A percentile compares a stretch with the other conserved stretches of the same genome.
Conservation (phyloP, 768 basidiomycete genomes). For the Leccinum subtestaceum region DNA sequence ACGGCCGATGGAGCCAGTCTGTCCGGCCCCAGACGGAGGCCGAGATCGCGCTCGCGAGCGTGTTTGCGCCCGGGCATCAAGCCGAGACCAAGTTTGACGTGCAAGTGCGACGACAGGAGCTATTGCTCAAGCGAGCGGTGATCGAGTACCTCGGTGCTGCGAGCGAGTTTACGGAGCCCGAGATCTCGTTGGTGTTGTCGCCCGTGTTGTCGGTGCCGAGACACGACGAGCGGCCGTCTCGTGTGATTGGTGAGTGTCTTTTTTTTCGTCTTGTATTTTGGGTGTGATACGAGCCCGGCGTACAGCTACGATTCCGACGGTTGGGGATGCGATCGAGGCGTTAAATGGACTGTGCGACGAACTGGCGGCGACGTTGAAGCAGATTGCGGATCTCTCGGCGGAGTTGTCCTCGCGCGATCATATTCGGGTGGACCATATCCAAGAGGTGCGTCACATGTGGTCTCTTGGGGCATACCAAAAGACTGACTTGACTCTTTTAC, state of each 20-base stretch:
- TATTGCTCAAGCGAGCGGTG: slow-evolving; percentile 57
- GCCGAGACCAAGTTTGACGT: slow-evolving; percentile 59
- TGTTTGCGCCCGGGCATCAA: slow-evolving; percentile 53
- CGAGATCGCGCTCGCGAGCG: slow-evolving; percentile 56
- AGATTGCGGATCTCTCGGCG: slow-evolving; percentile 63
- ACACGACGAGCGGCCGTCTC: slow-evolving; percentile 54
- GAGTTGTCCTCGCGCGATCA: slow-evolving; percentile 74
- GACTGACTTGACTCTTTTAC: neutral
- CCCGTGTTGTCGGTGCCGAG: slow-evolving; percentile 58
- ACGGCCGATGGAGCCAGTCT: slow-evolving; percentile 52
- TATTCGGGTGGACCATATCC: slow-evolving; percentile 65
- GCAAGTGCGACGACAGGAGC: slow-evolving; percentile 52
- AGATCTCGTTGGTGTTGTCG: slow-evolving; percentile 69
- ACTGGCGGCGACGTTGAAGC: slow-evolving; percentile 58
- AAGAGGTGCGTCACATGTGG: slow-evolving; percentile 49
- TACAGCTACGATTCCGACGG: slow-evolving; percentile 69
- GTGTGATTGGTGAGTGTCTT: slow-evolving; percentile 51
- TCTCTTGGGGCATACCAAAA: neutral
- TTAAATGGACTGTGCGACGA: slow-evolving; percentile 61
- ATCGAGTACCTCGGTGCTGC: slow-evolving; percentile 67
- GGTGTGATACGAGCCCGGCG: neutral
- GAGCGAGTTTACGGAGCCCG: slow-evolving; percentile 76
- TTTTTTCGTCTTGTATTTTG: neutral
- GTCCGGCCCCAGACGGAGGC: slow-evolving; percentile 64
- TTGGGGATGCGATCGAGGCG: slow-evolving; percentile 71